Percentiles rank a stretch among this genome's conserved stretches.
Evolutionary conservation across 352 stramenopile genomes (phyloP).

Genomic region (Chrysophaeum taylorii): DNA sequence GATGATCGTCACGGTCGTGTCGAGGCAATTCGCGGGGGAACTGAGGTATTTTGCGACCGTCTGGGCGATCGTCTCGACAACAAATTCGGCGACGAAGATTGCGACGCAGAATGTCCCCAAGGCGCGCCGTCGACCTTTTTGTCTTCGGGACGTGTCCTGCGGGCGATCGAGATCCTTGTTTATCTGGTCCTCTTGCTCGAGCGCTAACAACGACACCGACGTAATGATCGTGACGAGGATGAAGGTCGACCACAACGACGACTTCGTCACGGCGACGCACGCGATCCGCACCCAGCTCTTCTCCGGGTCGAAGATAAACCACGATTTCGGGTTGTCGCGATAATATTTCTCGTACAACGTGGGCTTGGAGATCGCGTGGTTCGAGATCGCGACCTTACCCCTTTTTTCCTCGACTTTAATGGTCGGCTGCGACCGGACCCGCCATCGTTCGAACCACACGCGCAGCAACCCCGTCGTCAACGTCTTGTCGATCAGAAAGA

Average conservation of each 20-base stretch:
- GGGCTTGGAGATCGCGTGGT: no score
- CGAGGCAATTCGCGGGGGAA: neutral
- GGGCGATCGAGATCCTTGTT: no score
- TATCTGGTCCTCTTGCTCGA: neutral
- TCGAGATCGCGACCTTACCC: neutral
- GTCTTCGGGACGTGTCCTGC: no score
- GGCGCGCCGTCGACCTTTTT: no score
- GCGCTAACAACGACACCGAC: neutral
- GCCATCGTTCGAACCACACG: neutral
- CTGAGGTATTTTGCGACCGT: neutral
- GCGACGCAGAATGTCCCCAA: neutral
- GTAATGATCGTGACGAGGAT: slow-evolving; percentile 8
- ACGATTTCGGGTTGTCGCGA: neutral
- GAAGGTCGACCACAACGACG: neutral
- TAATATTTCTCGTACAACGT: no score
- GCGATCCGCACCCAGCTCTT: neutral
- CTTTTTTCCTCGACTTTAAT: neutral
- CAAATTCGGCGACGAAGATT: slow-evolving; percentile 11
- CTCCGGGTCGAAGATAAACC: neutral
- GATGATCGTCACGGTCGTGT: neutral
- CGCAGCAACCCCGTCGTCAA: neutral
- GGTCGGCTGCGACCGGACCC: neutral
- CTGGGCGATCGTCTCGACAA: neutral
- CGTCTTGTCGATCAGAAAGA: neutral
- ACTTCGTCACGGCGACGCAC: no score